Base-by-base conservation (phyloP, 2,329 filamentous ascomycete species). In the Talaromyces sp. region DNA sequence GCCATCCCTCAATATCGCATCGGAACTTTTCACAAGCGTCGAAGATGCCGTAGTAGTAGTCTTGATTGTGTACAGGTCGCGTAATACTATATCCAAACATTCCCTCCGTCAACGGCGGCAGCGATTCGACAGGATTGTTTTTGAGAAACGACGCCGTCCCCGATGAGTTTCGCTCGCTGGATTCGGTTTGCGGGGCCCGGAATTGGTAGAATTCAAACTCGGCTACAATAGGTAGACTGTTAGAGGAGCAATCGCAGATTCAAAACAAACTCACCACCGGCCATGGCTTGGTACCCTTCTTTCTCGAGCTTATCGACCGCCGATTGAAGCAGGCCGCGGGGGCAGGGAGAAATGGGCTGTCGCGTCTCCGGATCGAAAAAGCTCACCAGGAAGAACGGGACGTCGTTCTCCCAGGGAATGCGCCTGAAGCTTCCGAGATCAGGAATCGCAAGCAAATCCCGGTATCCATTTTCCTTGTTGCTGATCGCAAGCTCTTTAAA, bases 171-270 rank as follows among this genome's bases (percentile, higher is more conserved):
- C 81, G 79, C 70, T 87, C 81, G 21, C 79, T 75, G 41, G 79
- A 70, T 24, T 75, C 67, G 50, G 74, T 71, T 56, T 73, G 63
- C 10, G 92, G 92, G 4, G 85, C 85, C 68, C 87, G 84, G 77
- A 96, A 97, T 70, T 94, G 91, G 80, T 88, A 96, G 82, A 97
- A 97, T 69, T 97, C 92, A 78, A 94, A 96, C 74, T 96, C 92
- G 69, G 90, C 92, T 96, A 69, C 32, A 43, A 43, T n/a, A 48
- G 29, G 68, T 48, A 35, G 4, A 5, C 5, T 35, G 4, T 14
- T 35, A 67, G 65, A 48, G 54, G 24, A 32, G 43, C 9, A 27
- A n/a, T 17, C 14, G 19, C 24, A 5, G 19, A 17, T 31, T 52
- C 10, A 17, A 11, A 19, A 46, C 4, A 69, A 63, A 75, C 86